Base-by-base conservation (phyloP, 2,329 filamentous ascomycete species). In the Pyrenophora graminea region DNA sequence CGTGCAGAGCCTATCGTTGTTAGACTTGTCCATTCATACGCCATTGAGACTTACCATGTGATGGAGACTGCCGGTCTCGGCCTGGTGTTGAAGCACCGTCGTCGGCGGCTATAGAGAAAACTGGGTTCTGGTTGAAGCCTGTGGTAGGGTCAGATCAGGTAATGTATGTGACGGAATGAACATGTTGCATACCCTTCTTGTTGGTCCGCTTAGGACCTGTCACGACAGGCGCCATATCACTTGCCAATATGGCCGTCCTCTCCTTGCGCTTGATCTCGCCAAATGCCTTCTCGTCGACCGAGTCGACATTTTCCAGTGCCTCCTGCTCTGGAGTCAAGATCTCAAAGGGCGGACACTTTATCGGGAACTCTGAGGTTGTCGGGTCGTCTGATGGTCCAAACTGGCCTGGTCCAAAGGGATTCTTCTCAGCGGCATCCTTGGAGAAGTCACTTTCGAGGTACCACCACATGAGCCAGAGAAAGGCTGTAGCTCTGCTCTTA, bases 401-500 rank as follows among this genome's bases (percentile, higher is more conserved):
- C 50, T 73, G 70, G n/a, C 79, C 79, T 9, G 71, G 72, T 0
- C 94, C 94, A 64, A 97, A 99, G 0, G 94, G 94, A 66, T 99
- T 99, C 62, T 90, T 87, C 40, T 90, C 82, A 38, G 91, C 93
- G 48, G 90, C 91, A 65, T 96, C 90, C 62, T 88, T 85, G 0
- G 90, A 90, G 62, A 97, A 97, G 70, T 97, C 91, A 23, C 92
- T 96, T 72, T 99, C 94, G 15, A 99, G 82, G 69, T 99, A 97
- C 80, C 94, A 97, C 94, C 94, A 99, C 86, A 99, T 95, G 57
- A 99, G 79, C 94, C 94, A 99, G 17, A 99, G 77, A 63, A 99
- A 99, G 0, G 93, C 93, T 38, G 79, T 86, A 1, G 94, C 92
- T 56, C 94, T 85, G 55, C 90, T 96, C 61, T 80, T 77, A 73